Evolutionary conservation across 2,329 filamentous ascomycete genomes (phyloP), one percentile per base, ranked within the genome.

Genomic region (Hymenoscyphus fructigenus): DNA sequence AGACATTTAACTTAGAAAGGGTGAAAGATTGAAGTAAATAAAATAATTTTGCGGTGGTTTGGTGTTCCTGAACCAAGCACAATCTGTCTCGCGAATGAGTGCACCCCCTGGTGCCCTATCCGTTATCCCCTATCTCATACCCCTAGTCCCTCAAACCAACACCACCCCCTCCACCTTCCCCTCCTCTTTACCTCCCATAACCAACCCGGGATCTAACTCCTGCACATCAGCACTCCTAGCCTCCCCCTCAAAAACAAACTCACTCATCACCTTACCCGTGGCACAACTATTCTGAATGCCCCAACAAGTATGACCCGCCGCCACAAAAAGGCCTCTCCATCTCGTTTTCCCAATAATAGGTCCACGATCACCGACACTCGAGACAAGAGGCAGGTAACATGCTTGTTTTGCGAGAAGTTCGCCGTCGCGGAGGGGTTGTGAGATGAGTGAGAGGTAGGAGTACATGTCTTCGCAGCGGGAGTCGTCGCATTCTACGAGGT

Each of bases 241-340:
- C 66, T 80, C 78, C 0, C 91, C 91, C 62, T 93, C 91, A 72
- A 93, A 87, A 1, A 95, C 79, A 77, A 91, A 87, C 77, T 94
- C 91, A 44, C 90, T 89, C 81, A 95, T 89, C 47, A 94, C 76
- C 78, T 89, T 91, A 3, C 91, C 91, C 7, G 94, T 98, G 1
- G 85, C 95, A 0, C 94, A 93, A 0, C 88, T 92, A 79, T 99
- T 98, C 79, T 98, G 94, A 26, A 99, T 97, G 0, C 95, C 95
- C 95, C 95, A 99, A 79, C 94, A 98, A 1, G 93, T 97, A 80
- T 99, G 95, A 0, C 95, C 95, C 0, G 92, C 85, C 0, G 95
- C 95, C 66, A 98, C 82, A 76, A 90, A 89, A 55, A 98, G 73
- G 0, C 93, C 93, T 6, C 87, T 85, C 0, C 89, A 86, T 1